Evolutionary conservation across 2,329 filamentous ascomycete genomes (phyloP).

Genomic region (Xylariaceae sp.): DNA sequence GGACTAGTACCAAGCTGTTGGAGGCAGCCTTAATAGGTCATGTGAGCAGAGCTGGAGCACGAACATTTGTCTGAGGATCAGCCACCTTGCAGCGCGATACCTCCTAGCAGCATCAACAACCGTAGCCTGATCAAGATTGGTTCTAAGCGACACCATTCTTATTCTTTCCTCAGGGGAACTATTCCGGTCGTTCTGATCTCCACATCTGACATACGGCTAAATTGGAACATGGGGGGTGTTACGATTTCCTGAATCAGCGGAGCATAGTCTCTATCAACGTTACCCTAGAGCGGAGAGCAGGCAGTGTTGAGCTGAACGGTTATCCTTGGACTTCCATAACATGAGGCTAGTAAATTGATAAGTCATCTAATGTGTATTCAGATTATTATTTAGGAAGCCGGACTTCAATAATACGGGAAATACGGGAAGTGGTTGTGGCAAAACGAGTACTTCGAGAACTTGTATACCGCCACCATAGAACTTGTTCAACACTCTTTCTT

Average conservation of each 20-base stretch:
- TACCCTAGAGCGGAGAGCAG: too few relatives aligned
- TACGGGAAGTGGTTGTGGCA: too few relatives aligned
- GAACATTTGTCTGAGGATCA: background rate
- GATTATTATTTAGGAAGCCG: too few relatives aligned
- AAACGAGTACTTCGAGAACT: too few relatives aligned
- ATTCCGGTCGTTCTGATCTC: conserved; percentile 2
- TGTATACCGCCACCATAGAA: too few relatives aligned
- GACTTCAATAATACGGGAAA: too few relatives aligned
- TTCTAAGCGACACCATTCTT: background rate
- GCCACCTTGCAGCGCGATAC: too few relatives aligned
- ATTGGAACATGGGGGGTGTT: background rate
- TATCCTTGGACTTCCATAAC: too few relatives aligned
- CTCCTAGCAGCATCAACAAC: background rate
- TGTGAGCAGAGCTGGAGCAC: background rate
- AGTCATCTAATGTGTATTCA: too few relatives aligned
- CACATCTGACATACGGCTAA: conserved; percentile 1
- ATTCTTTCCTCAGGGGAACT: background rate
- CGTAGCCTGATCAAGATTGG: background rate
- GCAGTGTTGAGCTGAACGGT: too few relatives aligned
- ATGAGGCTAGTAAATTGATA: too few relatives aligned
- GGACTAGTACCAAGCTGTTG: background rate
- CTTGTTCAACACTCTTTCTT: background rate
- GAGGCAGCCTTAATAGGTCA: background rate
- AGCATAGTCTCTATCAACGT: too few relatives aligned
- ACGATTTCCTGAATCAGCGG: background rate